Evolutionary conservation across 1,284 basidiomycete genomes (phyloP), one percentile per base, ranked within the genome.

Genomic region (Cutaneotrichosporon arboriforme): DNA sequence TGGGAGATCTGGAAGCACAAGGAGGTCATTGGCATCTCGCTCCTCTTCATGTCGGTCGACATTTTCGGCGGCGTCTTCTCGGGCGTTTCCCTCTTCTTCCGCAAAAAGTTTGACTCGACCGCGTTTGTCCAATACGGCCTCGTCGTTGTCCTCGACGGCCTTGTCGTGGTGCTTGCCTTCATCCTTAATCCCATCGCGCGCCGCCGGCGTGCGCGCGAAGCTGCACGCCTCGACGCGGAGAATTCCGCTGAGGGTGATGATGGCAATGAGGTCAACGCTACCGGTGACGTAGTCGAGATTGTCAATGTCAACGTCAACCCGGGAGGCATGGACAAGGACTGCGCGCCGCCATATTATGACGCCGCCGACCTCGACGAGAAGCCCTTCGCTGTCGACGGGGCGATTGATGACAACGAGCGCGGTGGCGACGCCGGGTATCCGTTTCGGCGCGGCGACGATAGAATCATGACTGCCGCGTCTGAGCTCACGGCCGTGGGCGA

Each of bases 21-120:
- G 58, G 83, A 88, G 67, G 88, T 90, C 40, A 73, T 84, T 23
- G 87, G 87, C 5, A 83, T 91, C 54, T 86, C 84, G 1, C 73
- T 86, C 45, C 41, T 77, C 3, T 89, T 90, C 74, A 84, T 90
- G 77, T 61, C 75, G 1, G 78, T 89, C 48, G 88, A 90, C 67
- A 80, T 84, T 49, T 65, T 82, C 15, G 87, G 87, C 31, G 87
- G 84, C 4, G 70, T 90, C 10, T 88, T 88, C 71, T 74, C 70
- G 37, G 78, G 83, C 58, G 73, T 87, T 9, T 87, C 85, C 21
- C 78, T 90, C 34, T 81, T 79, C 18, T 89, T 89, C 77, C 83
- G 85, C 61, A 65, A 73, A 8, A 64, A 79, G 8, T 84, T 90
- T 59, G 85, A 90, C 68, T 70, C 80, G 17, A 76, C 86, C 34